Evolutionary conservation across 2,329 filamentous ascomycete genomes (phyloP), one percentile per base, ranked within the genome.

Genomic region (Exophiala calicioides): DNA sequence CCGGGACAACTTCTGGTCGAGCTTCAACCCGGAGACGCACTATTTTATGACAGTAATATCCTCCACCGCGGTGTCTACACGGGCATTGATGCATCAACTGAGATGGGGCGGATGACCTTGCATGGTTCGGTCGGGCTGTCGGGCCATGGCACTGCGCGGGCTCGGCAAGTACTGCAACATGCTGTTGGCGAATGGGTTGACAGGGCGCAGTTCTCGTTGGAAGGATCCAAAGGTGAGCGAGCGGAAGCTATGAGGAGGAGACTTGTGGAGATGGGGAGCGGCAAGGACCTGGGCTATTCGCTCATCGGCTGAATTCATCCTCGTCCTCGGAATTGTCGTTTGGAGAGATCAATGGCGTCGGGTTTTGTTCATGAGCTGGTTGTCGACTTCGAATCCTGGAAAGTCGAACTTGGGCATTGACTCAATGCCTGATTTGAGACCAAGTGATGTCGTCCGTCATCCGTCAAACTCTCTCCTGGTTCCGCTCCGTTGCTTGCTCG

Each of bases 11-110:
- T 84, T 10, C 68, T 79, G 3, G 88, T 94, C 12, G 62, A 72
- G 62, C 71, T 94, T 52, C 70, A 78, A 53, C 77, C 88, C 0
- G 89, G 89, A 0, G 89, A 95, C 67, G 81, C 86, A 12, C 86
- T 86, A 31, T 95, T 95, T 60, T 95, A 95, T 63, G 83, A 95
- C 66, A 94, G 90, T 62, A 94, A 95, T 65, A 94, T 95, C 55
- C 65, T 94, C 44, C 71, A 73, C 44, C 65, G 71, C 4, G 69
- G 70, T 2, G 63, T 68, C 19, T 74, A 74, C 48, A 61, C 61
- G 48, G 65, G 56, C 6, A 71, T 71, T 52, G 53, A 52, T 18
- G 64, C 65, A 31, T 61, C 61, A 3, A 65, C 58, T 9, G 62
- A 64, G 37, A 63, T 69, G 57, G 65, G 65, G 6, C 50, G 69